Evolutionary conservation across 495 filamentous ascomycete species (phyloP), one percentile per base, ranked within the genome.

Genomic region (Achaetomiella virescens): DNA sequence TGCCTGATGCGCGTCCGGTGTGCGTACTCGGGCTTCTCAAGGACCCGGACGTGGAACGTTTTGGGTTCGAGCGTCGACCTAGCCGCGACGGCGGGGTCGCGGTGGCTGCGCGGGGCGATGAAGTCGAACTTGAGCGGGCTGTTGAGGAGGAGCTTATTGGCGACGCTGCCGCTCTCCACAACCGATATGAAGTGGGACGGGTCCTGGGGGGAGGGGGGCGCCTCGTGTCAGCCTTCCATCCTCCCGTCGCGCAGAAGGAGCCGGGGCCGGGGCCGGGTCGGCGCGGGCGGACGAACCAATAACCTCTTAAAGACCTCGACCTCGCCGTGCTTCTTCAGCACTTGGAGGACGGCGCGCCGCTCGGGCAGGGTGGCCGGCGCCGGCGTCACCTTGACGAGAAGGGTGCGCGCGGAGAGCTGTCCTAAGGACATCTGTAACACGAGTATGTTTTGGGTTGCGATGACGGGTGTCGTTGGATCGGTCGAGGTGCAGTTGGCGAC

Each of bases 291-390:
- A 65, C 70, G 20, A 73, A 90, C 88, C 62, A 81, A 78, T 18
- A 90, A 72, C 61, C 80, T 84, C 67, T 84, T 82, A 72, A 89
- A 97, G 58, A 84, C 83, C 21, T 83, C 79, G 9, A 97, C 80
- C 48, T 90, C 81, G 49, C 89, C 90, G 68, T 87, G 87, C 63
- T 79, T 79, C 66, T 90, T 83, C 22, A 97, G 71, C 21, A 85
- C 79, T 35, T 78, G 75, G 22, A 95, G 75, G 29, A 97, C 74
- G 27, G 84, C 78, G 48, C 84, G 83, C 43, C 86, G 85, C 63
- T 96, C 88, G 21, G 74, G 64, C n/a, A 96, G 73, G 58, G 69
- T 82, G 12, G 70, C 69, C 0, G 89, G 84, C 0, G 79, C 71
- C 0, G 89, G 90, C 18, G 70, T 60, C 43, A 90, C 81, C 49